Conservation (phyloP, 1,284 basidiomycete species). For the Albatrellus sp. region DNA sequence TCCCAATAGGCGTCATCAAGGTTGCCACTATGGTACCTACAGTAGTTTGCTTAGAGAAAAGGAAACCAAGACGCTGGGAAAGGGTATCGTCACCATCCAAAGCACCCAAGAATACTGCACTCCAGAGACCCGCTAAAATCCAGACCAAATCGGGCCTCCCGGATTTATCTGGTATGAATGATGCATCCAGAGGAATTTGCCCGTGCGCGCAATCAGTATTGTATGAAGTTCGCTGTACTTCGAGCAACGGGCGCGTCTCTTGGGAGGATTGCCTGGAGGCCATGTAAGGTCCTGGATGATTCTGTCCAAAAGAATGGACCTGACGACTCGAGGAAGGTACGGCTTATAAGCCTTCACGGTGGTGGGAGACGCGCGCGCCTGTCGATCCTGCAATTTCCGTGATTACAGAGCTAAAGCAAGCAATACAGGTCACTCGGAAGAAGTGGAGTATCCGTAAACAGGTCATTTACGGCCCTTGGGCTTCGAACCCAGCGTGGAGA, state of each 20-base stretch:
- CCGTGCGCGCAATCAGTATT: background rate
- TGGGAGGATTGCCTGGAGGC: background rate
- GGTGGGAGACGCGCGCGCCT: background rate
- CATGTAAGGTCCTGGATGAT: background rate
- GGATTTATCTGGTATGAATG: slow-evolving; percentile 25
- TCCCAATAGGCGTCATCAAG: slow-evolving; percentile 67
- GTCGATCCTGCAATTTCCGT: background rate
- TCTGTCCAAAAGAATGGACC: background rate
- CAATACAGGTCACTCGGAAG: slow-evolving; percentile 7
- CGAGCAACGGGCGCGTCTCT: slow-evolving; percentile 17
- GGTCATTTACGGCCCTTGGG: background rate
- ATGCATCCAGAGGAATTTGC: slow-evolving; percentile 3
- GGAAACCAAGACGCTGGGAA: slow-evolving; percentile 6
- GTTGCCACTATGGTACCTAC: slow-evolving; percentile 70
- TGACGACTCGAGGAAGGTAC: background rate
- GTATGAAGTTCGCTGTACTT: slow-evolving; percentile 10
- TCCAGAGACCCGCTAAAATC: slow-evolving; percentile 68
- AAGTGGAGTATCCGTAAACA: slow-evolving; percentile 6
- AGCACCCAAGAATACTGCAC: slow-evolving; percentile 68
- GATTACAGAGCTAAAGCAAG: background rate
- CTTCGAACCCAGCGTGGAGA: slow-evolving; percentile 9
- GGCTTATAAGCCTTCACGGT: background rate
- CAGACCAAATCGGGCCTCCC: slow-evolving; percentile 44
- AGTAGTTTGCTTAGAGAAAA: slow-evolving; percentile 6
- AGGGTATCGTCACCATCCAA: slow-evolving; percentile 49